phyloP scores from a whole-genome alignment of 2,329 filamentous ascomycete genomes.

The Exophiala aquamarina region DNA sequence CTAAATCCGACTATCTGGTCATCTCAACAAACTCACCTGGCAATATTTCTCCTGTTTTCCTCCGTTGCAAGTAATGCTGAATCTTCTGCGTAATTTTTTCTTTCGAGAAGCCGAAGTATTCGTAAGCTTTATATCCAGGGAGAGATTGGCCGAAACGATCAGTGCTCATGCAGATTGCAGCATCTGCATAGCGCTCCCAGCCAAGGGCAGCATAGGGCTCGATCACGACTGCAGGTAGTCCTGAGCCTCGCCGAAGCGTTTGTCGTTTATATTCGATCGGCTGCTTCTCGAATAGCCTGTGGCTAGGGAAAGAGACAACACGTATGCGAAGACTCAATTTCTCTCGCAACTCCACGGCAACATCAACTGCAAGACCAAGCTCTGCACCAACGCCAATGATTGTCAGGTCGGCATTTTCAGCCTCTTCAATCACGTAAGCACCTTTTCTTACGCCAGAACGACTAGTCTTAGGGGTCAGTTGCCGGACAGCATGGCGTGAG shows the following conservation, averaged over 20 bases:
- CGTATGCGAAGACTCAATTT: slow-evolving; percentile 38
- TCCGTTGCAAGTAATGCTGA: no score
- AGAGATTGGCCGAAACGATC: slow-evolving; percentile 39
- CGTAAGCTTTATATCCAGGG: slow-evolving; percentile 27
- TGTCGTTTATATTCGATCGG: slow-evolving; percentile 42
- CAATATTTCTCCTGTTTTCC: no score
- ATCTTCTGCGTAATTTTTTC: no score
- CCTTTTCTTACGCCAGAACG: slow-evolving; percentile 38
- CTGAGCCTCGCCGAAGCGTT: slow-evolving; percentile 36
- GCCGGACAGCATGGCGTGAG: slow-evolving; percentile 43
- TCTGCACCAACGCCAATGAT: slow-evolving; percentile 52
- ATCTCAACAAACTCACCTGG: no score
- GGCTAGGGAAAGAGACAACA: slow-evolving; percentile 49
- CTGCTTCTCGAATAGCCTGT: slow-evolving; percentile 49
- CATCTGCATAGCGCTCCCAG: slow-evolving; percentile 53
- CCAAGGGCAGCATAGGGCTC: slow-evolving; percentile 49
- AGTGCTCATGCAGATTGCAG: slow-evolving; percentile 45
- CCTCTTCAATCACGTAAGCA: slow-evolving; percentile 41
- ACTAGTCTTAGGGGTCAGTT: slow-evolving; percentile 35
- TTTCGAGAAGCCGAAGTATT: slow-evolving; percentile 28
- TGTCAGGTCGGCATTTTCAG: slow-evolving; percentile 40
- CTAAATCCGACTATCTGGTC: no score
- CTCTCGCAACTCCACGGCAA: slow-evolving; percentile 40
- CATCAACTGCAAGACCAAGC: slow-evolving; percentile 44
- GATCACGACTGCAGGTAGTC: slow-evolving; percentile 44